Evolutionary conservation across 345 rosid species (phyloP).

Genomic region (Mercurialis annua): DNA sequence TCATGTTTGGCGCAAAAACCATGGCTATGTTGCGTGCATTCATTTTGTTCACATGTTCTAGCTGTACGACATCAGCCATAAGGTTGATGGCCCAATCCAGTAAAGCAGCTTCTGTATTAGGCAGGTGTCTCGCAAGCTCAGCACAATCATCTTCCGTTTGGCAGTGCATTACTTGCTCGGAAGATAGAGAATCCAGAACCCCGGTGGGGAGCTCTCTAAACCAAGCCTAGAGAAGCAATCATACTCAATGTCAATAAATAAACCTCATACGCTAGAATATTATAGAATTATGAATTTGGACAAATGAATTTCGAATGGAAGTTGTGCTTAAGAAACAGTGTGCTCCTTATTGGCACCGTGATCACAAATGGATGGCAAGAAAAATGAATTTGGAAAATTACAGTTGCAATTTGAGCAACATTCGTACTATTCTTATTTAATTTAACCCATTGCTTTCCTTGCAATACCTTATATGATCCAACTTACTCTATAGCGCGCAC

Average conservation of each 20-base stretch:
- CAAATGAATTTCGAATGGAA: too few relatives aligned
- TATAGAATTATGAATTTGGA: too few relatives aligned
- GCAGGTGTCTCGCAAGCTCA: slow-evolving; percentile 21
- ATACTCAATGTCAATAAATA: neutral
- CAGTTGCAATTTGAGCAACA: neutral
- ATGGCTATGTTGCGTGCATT: slow-evolving; percentile 29
- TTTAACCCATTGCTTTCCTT: neutral
- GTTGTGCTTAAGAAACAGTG: too few relatives aligned
- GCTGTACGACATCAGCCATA: slow-evolving; percentile 29
- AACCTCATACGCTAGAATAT: neutral
- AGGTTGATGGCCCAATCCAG: slow-evolving; percentile 28
- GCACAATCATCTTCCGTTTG: slow-evolving; percentile 23
- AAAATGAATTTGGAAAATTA: neutral
- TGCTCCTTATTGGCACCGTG: neutral
- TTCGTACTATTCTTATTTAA: too few relatives aligned
- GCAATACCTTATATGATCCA: neutral
- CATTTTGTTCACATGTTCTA: slow-evolving; percentile 26
- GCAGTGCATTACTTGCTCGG: slow-evolving; percentile 27
- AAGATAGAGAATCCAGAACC: slow-evolving; percentile 25
- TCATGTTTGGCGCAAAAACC: slow-evolving; percentile 31
- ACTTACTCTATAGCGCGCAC: neutral
- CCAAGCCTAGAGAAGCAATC: slow-evolving; percentile 27
- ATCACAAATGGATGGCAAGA: neutral
- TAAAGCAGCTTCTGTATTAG: slow-evolving; percentile 24
- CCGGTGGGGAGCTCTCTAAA: slow-evolving; percentile 28